Conservation (phyloP, 306 rosid genomes). For the Lathyrus oleraceus region DNA sequence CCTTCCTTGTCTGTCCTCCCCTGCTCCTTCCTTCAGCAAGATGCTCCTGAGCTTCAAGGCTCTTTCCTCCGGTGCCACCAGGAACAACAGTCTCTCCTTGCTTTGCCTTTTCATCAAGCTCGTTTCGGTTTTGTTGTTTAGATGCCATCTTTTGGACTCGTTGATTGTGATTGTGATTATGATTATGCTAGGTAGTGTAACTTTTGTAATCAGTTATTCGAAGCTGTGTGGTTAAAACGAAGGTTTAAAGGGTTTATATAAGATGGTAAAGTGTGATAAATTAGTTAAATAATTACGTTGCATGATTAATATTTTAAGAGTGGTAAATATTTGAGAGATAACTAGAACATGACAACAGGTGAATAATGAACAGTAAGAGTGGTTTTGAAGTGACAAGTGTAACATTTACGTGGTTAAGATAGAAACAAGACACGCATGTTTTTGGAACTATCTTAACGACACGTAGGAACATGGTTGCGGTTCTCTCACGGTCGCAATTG, state of each 20-base stretch:
- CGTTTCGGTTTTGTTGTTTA: slow-evolving; percentile 39
- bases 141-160: slow-evolving; percentile 48
- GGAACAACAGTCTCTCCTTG: slow-evolving; percentile 79
- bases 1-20: slow-evolving; percentile 69
- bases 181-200: neutral
- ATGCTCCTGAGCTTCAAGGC: slow-evolving; percentile 77
- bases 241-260: slow-evolving; percentile 37
- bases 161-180: neutral
- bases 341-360: slow-evolving; percentile 38
- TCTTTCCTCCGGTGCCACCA: slow-evolving; percentile 87
- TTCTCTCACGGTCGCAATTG: no score
- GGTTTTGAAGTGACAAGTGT: slow-evolving; percentile 34
- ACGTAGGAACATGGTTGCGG: slow-evolving; percentile 30
- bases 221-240: neutral
- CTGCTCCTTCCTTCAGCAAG: slow-evolving; percentile 69
- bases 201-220: neutral
- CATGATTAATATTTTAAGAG: neutral
- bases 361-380: slow-evolving; percentile 15
- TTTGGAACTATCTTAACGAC: slow-evolving; percentile 2
- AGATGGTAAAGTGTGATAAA: neutral
- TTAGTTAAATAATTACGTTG: neutral
- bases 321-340: slow-evolving; percentile 17
- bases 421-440: slow-evolving; percentile 33
- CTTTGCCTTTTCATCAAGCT: slow-evolving; percentile 62
- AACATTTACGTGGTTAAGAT: slow-evolving; percentile 13